Evolutionary conservation across 2,329 filamentous ascomycete genomes (phyloP), one percentile per base, ranked within the genome.

Genomic region (Cordyceps militaris): DNA sequence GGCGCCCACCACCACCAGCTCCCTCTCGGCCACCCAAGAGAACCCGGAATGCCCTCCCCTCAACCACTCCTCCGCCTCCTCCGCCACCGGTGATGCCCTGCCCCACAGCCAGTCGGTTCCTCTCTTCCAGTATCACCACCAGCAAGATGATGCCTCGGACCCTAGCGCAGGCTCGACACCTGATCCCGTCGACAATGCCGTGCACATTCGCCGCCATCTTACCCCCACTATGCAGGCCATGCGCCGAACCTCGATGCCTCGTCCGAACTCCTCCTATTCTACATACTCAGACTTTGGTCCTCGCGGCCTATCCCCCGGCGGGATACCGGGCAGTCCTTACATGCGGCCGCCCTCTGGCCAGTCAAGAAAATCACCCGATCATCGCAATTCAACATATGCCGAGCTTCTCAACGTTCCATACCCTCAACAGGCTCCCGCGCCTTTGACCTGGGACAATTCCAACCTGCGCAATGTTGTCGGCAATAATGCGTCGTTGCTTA

Each of bases 401-500:
- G 84, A 87, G 64, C 72, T 87, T 48, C 75, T 86, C 59, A 86
- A 84, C 66, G 76, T 82, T 13, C 89, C 89, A 0, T 96, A 95
- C 69, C 89, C 89, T 24, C 91, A 95, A 70, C 89, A 89, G 58
- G 80, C 78, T 2, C 81, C 82, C 4, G 79, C 84, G 73, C 71
- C 90, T 73, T 66, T 89, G 75, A 67, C 82, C 28, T 79, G 96
- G 60, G 89, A 95, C 71, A 97, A 97, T 68, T 85, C 88, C 11
- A 82, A 88, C 61, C 76, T 99, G 50, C 87, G 90, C 60, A 85
- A 81, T 57, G 86, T 83, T 16, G 86, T 99, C 24, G 94, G 94
- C 46, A 88, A 84, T 68, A 96, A 96, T 74, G 93, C 93, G 3
- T 96, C 92, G 21, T 79, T 99, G 13, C 81, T 99, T 30, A 92